Evolutionary conservation across 1,139 yeast genomes (phyloP).

Genomic region (Sugiyamaella japonica): DNA sequence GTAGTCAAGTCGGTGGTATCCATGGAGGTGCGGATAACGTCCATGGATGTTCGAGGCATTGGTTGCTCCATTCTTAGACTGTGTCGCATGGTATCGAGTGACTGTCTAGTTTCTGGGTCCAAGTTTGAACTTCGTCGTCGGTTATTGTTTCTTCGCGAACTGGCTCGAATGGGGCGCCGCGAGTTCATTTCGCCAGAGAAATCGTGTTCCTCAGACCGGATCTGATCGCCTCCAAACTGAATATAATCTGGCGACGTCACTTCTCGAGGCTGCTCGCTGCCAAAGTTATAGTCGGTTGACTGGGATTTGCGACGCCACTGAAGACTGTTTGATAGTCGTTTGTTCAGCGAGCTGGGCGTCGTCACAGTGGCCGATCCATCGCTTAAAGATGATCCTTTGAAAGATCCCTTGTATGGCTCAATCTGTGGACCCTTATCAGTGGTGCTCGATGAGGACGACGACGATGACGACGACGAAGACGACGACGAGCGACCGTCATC

Average conservation of each 20-base stretch:
- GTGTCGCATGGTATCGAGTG: slow-evolving; percentile 28
- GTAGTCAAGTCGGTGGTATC: slow-evolving; percentile 35
- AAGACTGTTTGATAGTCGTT: slow-evolving; percentile 9
- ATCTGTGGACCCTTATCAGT: slow-evolving; percentile 6
- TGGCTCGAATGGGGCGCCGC: slow-evolving; percentile 1
- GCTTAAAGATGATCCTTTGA: slow-evolving; percentile 9
- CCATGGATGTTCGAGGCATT: slow-evolving; percentile 32
- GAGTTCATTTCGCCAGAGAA: slow-evolving; percentile 10
- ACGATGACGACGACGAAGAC: background rate
- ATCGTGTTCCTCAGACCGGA: slow-evolving; percentile 16
- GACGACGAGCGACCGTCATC: slow-evolving; percentile 4
- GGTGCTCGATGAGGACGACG: background rate
- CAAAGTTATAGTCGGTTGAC: slow-evolving; percentile 14
- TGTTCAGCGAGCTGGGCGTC: slow-evolving; percentile 5
- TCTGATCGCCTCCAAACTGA: slow-evolving; percentile 17
- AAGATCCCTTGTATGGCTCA: slow-evolving; percentile 10
- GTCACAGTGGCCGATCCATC: slow-evolving; percentile 9
- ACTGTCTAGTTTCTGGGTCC: slow-evolving; percentile 22
- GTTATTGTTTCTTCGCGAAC: slow-evolving; percentile 7
- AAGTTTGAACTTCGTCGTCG: slow-evolving; percentile 11
- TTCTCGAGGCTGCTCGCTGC: slow-evolving; percentile 15
- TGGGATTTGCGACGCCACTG: slow-evolving; percentile 18
- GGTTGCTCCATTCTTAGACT: slow-evolving; percentile 34
- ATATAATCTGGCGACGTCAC: slow-evolving; percentile 21
- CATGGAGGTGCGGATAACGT: slow-evolving; percentile 34